Conservation (phyloP, 352 stramenopile genomes). For the Phytophthora fragariaefolia region DNA sequence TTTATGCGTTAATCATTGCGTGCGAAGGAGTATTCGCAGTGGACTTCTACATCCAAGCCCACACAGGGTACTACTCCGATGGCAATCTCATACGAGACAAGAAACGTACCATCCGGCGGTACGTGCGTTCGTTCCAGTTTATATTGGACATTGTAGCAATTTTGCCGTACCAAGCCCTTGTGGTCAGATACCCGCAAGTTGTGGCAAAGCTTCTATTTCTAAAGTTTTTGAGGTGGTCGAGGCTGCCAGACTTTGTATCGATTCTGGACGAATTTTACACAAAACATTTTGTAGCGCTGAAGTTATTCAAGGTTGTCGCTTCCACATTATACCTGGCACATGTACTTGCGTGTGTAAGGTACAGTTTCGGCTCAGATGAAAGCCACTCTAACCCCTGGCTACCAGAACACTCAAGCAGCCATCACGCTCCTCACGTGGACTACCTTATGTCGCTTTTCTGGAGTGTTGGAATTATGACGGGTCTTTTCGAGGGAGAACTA, state of each 20-base stretch:
- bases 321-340: neutral
- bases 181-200: neutral
- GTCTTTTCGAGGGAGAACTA: neutral
- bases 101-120: neutral
- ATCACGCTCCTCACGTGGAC: neutral
- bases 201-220: neutral
- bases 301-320: neutral
- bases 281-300: neutral
- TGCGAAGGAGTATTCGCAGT: neutral
- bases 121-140: slow-evolving; percentile 1
- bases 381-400: neutral
- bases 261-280: slow-evolving; percentile 3
- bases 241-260: neutral
- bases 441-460: slow-evolving; percentile 2
- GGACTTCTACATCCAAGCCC: neutral
- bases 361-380: neutral
- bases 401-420: neutral
- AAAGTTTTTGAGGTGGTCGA: neutral
- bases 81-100: slow-evolving; percentile 2
- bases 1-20: neutral
- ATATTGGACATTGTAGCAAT: neutral
- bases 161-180: neutral
- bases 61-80: neutral
- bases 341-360: neutral
- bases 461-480: neutral